Evolutionary conservation across 169 alveolate genomes (phyloP).

Genomic region (Eimeria praecox): DNA sequence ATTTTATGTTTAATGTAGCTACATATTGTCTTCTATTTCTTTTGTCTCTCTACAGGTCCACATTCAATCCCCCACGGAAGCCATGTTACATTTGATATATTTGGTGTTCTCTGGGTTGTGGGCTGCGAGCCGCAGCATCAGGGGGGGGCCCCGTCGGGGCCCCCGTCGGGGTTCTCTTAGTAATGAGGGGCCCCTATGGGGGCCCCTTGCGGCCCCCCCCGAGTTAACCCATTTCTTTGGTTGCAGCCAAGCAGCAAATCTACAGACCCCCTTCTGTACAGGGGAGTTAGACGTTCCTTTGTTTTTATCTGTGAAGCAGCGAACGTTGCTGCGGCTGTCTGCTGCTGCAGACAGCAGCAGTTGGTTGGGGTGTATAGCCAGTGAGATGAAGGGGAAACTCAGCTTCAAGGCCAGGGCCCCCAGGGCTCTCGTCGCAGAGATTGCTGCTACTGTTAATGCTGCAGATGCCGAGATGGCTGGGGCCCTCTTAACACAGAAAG

Average conservation of each 20-base stretch:
- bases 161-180: not conserved
- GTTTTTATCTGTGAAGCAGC: constrained; percentile 5
- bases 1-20: too few relatives aligned
- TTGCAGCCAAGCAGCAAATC: not conserved
- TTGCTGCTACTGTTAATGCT: not conserved
- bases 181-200: not conserved
- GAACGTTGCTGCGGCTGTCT: constrained; percentile 1
- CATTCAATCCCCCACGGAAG: not conserved
- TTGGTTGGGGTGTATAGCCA: not conserved
- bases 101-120: constrained; percentile 1
- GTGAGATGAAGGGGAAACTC: not conserved
- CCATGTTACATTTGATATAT: not conserved
- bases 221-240: not conserved
- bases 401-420: not conserved
- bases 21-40: too few relatives aligned
- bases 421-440: not conserved
- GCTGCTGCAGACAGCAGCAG: not conserved
- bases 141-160: not conserved
- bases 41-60: not conserved
- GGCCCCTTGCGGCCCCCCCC: not conserved
- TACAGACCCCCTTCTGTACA: constrained; percentile 1
- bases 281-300: not conserved
- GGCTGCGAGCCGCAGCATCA: not conserved
- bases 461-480: not conserved
- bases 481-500: constrained; percentile 17